Conservation (phyloP, 2,329 filamentous ascomycete species). For the Penicillium hordei region DNA sequence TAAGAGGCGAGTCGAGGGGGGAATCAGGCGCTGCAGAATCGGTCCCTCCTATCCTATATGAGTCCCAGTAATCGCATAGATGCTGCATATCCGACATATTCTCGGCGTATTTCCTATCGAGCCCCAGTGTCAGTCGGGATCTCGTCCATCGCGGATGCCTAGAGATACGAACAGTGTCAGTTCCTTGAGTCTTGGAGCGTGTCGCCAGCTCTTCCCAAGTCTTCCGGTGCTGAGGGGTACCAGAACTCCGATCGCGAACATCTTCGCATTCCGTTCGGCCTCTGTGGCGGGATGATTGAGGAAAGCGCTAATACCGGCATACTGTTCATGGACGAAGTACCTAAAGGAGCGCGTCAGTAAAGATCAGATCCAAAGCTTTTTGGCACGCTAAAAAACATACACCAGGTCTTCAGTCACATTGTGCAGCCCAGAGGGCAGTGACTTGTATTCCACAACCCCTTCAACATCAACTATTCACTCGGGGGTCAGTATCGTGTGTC, state of each 20-base stretch:
- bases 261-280: conserved; percentile 79
- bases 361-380: background rate
- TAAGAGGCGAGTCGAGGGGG: conserved; percentile 54
- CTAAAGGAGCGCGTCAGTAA: conserved; percentile 45
- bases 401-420: conserved; percentile 81
- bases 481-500: conserved; percentile 19
- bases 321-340: conserved; percentile 84
- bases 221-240: conserved; percentile 83
- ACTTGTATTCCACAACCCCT: conserved; percentile 92
- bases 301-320: conserved; percentile 90
- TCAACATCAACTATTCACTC: conserved; percentile 60
- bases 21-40: conserved; percentile 46
- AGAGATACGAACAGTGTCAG: conserved; percentile 63
- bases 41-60: conserved; percentile 37
- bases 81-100: conserved; percentile 62
- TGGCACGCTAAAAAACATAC: conserved; percentile 32
- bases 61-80: conserved; percentile 79
- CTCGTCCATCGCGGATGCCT: background rate
- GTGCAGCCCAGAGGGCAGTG: conserved; percentile 88
- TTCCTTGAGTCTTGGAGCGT: conserved; percentile 72
- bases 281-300: conserved; percentile 78
- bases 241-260: conserved; percentile 87
- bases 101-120: conserved; percentile 56
- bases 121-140: conserved; percentile 15
- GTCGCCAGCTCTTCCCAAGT: conserved; percentile 83